Base-by-base conservation (phyloP, 2,329 filamentous ascomycete species). In the Talaromyces sp. region DNA sequence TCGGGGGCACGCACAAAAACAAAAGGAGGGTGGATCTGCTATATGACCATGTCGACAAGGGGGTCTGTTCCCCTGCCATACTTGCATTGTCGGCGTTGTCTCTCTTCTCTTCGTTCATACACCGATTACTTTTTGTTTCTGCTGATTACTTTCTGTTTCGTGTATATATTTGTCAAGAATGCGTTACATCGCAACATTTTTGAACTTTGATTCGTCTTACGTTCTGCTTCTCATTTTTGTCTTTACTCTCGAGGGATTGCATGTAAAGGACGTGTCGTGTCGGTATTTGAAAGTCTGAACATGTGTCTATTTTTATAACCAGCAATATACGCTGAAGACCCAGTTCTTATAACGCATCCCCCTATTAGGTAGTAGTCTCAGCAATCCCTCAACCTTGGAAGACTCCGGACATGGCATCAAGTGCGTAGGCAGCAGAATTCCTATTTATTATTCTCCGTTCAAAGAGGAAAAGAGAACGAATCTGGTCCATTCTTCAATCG, bases 31-130 rank as follows among this genome's bases (percentile, higher is more conserved):
- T 56, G 31, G 53, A 56, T 56, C 29, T 56, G 53, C 53, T 56
- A 56, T 56, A 56, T 56, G 38, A 29, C 47, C n/a, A 25, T 25
- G 45, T 25, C 29, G 51, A 34, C 51, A 11, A n/a, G 31, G 27
- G 31, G 11, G 31, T n/a, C 25, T 22, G 53, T 22, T 36, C 31
- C 51, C 53, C 53, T 56, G 53, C 38, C 53, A 56, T 36, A n/a
- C 53, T 22, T 56, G 53, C 53, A 56, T 56, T 56, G 53, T 58
- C 49, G 62, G 25, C 29, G 62, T 53, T 34, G 53, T 59, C 58
- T 54, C 49, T 36, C 25, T 58, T 49, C 29, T 45, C 36, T 27
- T 38, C 51, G n/a, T 56, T 56, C 53, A 56, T 36, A 56, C 53
- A 56, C 53, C 53, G 53, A 56, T 56, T 56, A 38, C 19, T 11